Conservation (phyloP, 495 filamentous ascomycete species). For the Penicillium egyptiacum region DNA sequence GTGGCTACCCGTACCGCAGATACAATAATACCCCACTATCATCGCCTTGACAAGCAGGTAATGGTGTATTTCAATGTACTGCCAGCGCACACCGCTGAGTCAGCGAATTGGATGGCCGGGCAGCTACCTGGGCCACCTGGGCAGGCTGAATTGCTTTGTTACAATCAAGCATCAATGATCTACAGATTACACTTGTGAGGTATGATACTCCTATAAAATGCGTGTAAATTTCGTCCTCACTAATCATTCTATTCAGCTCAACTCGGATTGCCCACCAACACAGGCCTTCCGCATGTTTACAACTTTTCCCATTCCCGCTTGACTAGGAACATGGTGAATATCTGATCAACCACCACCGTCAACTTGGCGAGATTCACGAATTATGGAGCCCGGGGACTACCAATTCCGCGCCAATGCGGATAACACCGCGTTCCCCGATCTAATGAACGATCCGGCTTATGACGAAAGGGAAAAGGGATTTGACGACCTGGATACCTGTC, state of each 20-base stretch:
- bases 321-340: constrained; percentile 23
- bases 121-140: background rate
- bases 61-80: background rate
- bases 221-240: background rate
- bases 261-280: background rate
- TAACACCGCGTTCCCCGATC: constrained; percentile 46
- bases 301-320: background rate
- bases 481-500: constrained; percentile 73
- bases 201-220: background rate
- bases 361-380: constrained; percentile 19
- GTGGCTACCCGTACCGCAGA: constrained; percentile 15
- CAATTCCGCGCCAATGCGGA: constrained; percentile 20
- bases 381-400: constrained; percentile 31
- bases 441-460: constrained; percentile 67
- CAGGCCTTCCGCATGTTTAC: constrained; percentile 4
- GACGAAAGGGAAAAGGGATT: constrained; percentile 41
- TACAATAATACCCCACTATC: background rate
- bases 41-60: no score
- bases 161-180: constrained; percentile 7
- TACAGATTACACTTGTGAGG: background rate
- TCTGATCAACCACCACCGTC: constrained; percentile 26
- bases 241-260: background rate
- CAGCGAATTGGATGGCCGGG: background rate
- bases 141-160: constrained; percentile 9
- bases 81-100: background rate